Conservation (phyloP, 495 filamentous ascomycete genomes). For the Neurospora africana region DNA sequence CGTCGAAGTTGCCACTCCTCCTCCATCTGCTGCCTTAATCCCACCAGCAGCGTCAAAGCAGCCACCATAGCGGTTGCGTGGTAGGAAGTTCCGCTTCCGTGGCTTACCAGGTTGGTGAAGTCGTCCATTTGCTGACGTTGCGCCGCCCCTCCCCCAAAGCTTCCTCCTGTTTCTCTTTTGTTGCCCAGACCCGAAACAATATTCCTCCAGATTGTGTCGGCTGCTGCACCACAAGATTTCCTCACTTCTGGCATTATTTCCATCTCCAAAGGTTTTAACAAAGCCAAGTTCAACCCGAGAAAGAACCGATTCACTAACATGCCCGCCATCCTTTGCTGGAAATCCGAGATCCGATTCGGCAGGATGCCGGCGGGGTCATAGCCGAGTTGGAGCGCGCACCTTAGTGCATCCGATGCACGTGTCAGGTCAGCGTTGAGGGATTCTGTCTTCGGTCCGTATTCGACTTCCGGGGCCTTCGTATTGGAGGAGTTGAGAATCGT, state of each 20-base stretch:
- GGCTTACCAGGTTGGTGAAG: conserved; percentile 31
- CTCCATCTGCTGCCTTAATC: conserved; percentile 38
- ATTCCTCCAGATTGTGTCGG: not conserved
- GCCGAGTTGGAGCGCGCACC: conserved; percentile 18
- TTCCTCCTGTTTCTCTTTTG: not conserved
- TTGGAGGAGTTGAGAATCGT: conserved; percentile 16
- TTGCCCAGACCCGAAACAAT: not conserved
- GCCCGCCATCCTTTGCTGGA: conserved; percentile 28
- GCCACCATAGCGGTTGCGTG: conserved; percentile 30
- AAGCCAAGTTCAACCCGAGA: conserved; percentile 32
- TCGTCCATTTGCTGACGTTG: conserved; percentile 18
- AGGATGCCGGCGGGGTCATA: conserved; percentile 25
- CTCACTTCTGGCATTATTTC: not conserved
- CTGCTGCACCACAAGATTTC: not conserved
- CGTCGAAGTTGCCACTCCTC: conserved; percentile 31
- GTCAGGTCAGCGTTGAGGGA: conserved; percentile 19
- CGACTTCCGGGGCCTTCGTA: conserved; percentile 28
- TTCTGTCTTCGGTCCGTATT: conserved; percentile 3
- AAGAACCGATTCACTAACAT: conserved; percentile 44
- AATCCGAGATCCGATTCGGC: conserved; percentile 23
- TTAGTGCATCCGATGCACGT: conserved; percentile 22
- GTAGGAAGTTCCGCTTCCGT: conserved; percentile 39
- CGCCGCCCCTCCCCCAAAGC: not conserved
- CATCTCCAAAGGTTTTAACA: not conserved
- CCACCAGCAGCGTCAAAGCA: conserved; percentile 33